Evolutionary conservation across 495 filamentous ascomycete genomes (phyloP), one percentile per base, ranked within the genome.

Genomic region (Aspergillus saccharolyticus): DNA sequence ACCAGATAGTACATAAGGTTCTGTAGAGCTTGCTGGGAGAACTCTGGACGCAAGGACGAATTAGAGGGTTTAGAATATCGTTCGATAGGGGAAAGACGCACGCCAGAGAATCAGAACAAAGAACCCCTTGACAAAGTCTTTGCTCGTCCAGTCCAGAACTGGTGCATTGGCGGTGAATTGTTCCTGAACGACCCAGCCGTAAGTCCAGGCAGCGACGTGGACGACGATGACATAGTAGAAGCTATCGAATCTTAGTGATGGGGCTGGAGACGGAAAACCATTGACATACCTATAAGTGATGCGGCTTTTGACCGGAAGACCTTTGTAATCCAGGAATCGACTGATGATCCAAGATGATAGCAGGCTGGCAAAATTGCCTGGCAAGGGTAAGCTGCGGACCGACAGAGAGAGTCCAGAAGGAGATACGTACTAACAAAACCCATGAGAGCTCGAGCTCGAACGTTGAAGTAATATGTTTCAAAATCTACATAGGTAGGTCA

Each of bases 1-100:
- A 87, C 77, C 51, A 86, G 70, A 62, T 85, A 87, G 68, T 86
- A 84, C 8, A 81, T 62, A 70, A 72, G 79, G 55, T 78, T 80
- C 55, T 80, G 77, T 25, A 75, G 58, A 1, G 73, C 64, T 59
- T 80, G 77, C 12, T 71, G 69, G 21, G 78, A 59, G 53, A 78
- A 78, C 14, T 39, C 33, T 39, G 33, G 5, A 8, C 14, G 6
- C 7, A 8, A 15, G 33, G 33, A 39, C 33, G 33, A 39, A 12
- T 39, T 39, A 39, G 33, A 68, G 30, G 3, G 18, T 1, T 25
- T 6, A 20, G 15, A 10, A 20, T 56, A 30, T 54, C 52, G 14
- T 47, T 43, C 44, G 0, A 15, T 15, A n/a, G 16, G 30, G 33
- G 12, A 5, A 39, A 12, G 33, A 39, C 33, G 33, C 33, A 68